A percentile compares a stretch with the other conserved stretches of the same genome.
These are phyloP conservation scores for Hemileccinum impolitum DNA, from an alignment of 768 basidiomycete genomes.

Conservation along the genomic window DNA sequence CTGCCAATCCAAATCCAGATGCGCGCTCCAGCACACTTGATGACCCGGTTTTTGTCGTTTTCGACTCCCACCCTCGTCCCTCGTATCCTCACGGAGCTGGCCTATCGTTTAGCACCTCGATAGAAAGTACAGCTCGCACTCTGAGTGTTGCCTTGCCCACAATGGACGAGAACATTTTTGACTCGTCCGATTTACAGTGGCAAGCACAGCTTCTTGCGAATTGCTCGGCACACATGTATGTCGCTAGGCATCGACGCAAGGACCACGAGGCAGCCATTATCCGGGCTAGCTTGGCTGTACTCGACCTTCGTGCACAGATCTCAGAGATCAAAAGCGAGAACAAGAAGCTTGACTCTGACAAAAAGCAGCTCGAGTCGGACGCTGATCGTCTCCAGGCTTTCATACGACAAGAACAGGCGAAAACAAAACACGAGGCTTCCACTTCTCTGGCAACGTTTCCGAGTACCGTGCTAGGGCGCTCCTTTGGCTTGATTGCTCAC, in stretches of 20 bases:
- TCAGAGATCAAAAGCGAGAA: constrained; percentile 36
- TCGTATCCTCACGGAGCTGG: constrained; percentile 59
- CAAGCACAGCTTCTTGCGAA: constrained; percentile 60
- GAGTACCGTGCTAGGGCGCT: background rate
- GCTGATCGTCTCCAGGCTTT: constrained; percentile 11
- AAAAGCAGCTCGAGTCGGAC: constrained; percentile 26
- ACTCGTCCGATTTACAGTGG: constrained; percentile 51
- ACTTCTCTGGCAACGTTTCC: background rate
- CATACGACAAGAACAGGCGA: constrained; percentile 14
- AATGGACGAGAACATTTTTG: constrained; percentile 43
- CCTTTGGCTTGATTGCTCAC: constrained; percentile 12
- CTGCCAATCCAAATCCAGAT: constrained; percentile 9
- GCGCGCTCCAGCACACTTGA: constrained; percentile 7
- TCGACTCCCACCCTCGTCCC: constrained; percentile 66
- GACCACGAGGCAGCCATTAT: constrained; percentile 37
- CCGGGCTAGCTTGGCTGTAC: constrained; percentile 48
- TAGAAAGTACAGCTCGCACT: constrained; percentile 41
- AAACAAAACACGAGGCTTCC: background rate
- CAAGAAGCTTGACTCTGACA: constrained; percentile 21
- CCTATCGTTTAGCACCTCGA: constrained; percentile 48
- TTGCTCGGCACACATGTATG: constrained; percentile 57
- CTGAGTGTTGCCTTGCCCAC: constrained; percentile 44
- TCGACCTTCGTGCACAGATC: constrained; percentile 41
- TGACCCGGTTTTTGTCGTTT: constrained; percentile 47
- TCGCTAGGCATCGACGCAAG: constrained; percentile 28